A percentile compares a stretch with the other conserved stretches of the same genome.
Evolutionary conservation across 208 protist species (phyloP).

Genomic region (Acanthamoeba castellanii): DNA sequence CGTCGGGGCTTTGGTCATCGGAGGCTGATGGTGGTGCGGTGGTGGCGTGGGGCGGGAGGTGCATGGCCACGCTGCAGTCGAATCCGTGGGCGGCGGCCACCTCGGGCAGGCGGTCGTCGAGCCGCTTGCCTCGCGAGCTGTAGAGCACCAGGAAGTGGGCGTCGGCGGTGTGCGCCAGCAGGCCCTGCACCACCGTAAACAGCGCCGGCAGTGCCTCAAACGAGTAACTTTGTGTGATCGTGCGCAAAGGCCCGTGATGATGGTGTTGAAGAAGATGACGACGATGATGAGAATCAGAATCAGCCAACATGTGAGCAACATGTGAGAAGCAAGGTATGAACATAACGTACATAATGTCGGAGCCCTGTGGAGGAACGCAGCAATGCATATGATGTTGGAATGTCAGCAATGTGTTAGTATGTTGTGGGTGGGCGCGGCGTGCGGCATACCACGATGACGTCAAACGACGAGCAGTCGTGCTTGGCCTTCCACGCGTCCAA

Average conservation of each 20-base stretch:
- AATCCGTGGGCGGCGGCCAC: background rate
- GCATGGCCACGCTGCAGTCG: background rate
- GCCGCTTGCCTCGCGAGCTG: background rate
- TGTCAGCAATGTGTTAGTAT: no score
- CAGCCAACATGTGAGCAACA: background rate
- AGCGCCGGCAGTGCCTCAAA: background rate
- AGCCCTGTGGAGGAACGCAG: background rate
- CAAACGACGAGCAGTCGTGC: background rate
- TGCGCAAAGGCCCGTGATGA: no score
- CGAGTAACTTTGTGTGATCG: background rate
- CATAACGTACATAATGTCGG: background rate
- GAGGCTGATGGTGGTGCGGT: background rate
- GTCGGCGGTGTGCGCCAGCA: background rate
- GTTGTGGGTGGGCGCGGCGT: no score
- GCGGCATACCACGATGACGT: background rate
- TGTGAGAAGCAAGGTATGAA: background rate
- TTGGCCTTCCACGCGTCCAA: background rate
- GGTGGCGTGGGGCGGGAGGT: background rate
- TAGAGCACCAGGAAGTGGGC: slow-evolving; percentile 4
- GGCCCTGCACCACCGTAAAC: background rate
- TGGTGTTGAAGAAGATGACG: no score
- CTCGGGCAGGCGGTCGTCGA: background rate
- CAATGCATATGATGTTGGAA: no score
- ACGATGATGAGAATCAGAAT: background rate
- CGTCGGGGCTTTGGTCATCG: background rate